Evolutionary conservation across 1,284 basidiomycete genomes (phyloP), one percentile per base, ranked within the genome.

Genomic region (Phlebopus sp.): DNA sequence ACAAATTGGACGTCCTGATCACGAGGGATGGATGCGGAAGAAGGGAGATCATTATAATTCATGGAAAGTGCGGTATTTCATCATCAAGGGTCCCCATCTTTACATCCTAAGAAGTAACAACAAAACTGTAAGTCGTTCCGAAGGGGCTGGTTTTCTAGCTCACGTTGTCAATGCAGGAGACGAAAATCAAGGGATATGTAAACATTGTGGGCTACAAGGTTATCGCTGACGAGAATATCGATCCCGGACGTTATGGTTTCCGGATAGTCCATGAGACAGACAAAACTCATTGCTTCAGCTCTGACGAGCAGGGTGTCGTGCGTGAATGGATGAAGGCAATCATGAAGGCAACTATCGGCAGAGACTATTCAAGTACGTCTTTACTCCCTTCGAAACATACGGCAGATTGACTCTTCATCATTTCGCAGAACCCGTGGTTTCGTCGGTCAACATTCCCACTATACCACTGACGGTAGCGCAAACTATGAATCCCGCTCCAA

Each of bases 311-410:
- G 64, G 66, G 72, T 4, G 69, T 84, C 32, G 79, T 97, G 40
- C 81, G 97, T 11, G 92, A 93, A 56, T 99, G 97, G 97, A 99
- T 99, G 96, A 99, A 99, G 75, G 92, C 93, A 9, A 82, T 99
- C 59, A 97, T 98, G 92, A 99, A 99, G 70, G 90, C 94, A 2
- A 98, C 96, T 4, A 99, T 99, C 60, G 88, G 83, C 14, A 76
- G 97, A 47, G 93, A 97, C 67, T 96, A 94, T 64, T 78, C 84
- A 10, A 88, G 92, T 93, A 62, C 40, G 86, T 75, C 21, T 18
- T 37, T 31, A 4, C 30, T 44, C 37, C 37, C 4, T 45, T 14
- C 9, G n/a, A 37, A 4, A 13, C 11, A 14, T 31, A 11, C 4
- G 36, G 2, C 31, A 36, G 44, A 41, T 11, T 46, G 31, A 41